Evolutionary conservation across 164 flowering plant species (phyloP).

Genomic region (Cinnamomum micranthum): DNA sequence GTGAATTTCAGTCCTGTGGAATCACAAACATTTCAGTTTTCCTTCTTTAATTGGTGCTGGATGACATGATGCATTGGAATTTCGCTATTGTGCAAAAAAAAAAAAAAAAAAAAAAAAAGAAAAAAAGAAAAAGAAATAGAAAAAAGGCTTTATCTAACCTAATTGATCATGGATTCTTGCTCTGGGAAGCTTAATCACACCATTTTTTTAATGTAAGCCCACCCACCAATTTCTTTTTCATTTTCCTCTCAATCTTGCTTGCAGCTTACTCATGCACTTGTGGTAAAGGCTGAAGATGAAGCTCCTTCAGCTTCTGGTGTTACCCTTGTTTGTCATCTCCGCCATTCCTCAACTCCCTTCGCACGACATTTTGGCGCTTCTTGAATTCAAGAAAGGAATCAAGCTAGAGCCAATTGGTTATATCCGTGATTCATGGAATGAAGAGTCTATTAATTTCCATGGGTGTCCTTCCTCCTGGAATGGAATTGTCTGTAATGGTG

Average conservation of each 20-base stretch:
- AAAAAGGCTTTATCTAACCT: background rate
- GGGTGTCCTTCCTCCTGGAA: slow-evolving; percentile 98
- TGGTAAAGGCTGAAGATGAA: slow-evolving; percentile 8
- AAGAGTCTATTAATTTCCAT: slow-evolving; percentile 87
- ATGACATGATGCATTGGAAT: background rate
- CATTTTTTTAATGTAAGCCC: background rate
- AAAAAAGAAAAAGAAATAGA: too few relatives aligned
- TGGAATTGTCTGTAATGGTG: slow-evolving; percentile 87
- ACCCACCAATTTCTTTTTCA: background rate
- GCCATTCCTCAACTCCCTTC: slow-evolving; percentile 78
- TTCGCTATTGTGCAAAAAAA: background rate
- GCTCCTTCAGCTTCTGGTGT: slow-evolving; percentile 5
- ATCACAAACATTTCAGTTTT: background rate
- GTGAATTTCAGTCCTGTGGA: background rate
- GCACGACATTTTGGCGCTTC: slow-evolving; percentile 74
- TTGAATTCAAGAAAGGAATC: slow-evolving; percentile 89
- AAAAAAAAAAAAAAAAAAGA: too few relatives aligned
- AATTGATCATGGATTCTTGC: background rate
- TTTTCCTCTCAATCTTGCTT: background rate
- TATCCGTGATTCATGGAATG: slow-evolving; percentile 88
- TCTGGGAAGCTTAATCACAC: background rate
- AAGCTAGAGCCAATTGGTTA: slow-evolving; percentile 86
- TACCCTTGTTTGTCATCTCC: slow-evolving; percentile 7
- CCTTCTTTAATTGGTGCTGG: background rate
- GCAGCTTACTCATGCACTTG: background rate